Evolutionary conservation across 768 basidiomycete species (phyloP), one percentile per base, ranked within the genome.

Genomic region (Panus rudis): DNA sequence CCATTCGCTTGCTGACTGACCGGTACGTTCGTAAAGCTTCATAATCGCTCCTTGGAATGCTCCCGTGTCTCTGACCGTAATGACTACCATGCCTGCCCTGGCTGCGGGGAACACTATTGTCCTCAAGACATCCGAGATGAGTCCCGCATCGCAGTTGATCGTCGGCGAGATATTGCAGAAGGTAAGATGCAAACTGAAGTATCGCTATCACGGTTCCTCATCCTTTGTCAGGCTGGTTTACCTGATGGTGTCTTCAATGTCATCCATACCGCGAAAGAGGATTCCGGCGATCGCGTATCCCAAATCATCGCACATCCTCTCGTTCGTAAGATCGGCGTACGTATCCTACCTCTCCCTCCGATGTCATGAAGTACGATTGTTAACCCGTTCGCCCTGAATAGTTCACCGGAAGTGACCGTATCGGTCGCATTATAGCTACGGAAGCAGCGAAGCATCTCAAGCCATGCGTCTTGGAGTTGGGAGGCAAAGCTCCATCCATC

Each of bases 351-450:
- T 30, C 23, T n/a, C n/a, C 16, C 10, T 30, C 28, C 28, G 28
- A 10, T 30, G 10, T 10, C 16, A 16, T 16, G 28, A 10, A 10
- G 28, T 30, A 30, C 16, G 10, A 4, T 16, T 20, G 27, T 17
- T 11, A 27, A 22, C 30, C 31, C 17, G 24, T 24, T n/a, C n/a
- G 7, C 2, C 12, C 35, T 37, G n/a, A n/a, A 5, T 45, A 77
- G 73, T 77, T 79, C 49, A 79, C 77, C 6, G 78, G 78, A 6
- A 75, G 75, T 37, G 70, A 73, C 45, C 65, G 70, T 25, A 72
- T 79, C 13, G 78, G 75, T 12, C 67, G 63, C 45, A 72, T 76
- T 17, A 61, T 79, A 37, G 76, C 77, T 5, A 57, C 59, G 2
- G 75, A 78, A 56, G 74, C 76, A 11, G 75, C 73, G 12, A 78